Evolutionary conservation across 305 asterid species (phyloP).

Genomic region (Rubia tinctorum): DNA sequence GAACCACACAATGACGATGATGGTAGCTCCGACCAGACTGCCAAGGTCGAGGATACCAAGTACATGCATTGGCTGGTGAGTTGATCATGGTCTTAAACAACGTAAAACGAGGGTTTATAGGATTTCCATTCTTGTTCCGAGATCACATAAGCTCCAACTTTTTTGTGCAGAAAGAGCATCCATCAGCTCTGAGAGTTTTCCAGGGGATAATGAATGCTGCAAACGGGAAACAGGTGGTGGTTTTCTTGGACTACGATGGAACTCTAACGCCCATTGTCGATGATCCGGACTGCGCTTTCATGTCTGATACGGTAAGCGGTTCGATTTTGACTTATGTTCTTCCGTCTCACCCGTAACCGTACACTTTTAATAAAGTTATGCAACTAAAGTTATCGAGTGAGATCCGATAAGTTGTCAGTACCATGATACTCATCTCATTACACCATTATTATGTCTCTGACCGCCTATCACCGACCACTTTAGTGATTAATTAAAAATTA

Average conservation of each 20-base stretch:
- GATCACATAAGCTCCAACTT: too few relatives aligned
- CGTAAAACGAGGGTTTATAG: too few relatives aligned
- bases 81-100: neutral
- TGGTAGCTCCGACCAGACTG: neutral
- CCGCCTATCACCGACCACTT: neutral
- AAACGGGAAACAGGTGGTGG: constrained; percentile 52
- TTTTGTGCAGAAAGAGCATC: constrained; percentile 47
- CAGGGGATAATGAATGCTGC: constrained; percentile 29
- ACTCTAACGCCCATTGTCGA: constrained; percentile 79
- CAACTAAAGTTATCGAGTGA: too few relatives aligned
- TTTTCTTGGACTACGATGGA: constrained; percentile 85
- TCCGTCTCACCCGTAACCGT: too few relatives aligned
- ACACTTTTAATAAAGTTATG: neutral
- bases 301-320: constrained; percentile 60
- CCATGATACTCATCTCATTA: too few relatives aligned
- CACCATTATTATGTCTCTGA: too few relatives aligned
- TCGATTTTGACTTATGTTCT: too few relatives aligned
- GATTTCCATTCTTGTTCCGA: neutral
- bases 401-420: too few relatives aligned
- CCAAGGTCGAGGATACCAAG: constrained; percentile 23
- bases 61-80: constrained; percentile 67
- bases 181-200: constrained; percentile 54
- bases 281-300: constrained; percentile 80
- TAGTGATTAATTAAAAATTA: too few relatives aligned
- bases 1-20: constrained; percentile 22